Evolutionary conservation across 768 basidiomycete genomes (phyloP).

Genomic region (Boletus reticuloceps): DNA sequence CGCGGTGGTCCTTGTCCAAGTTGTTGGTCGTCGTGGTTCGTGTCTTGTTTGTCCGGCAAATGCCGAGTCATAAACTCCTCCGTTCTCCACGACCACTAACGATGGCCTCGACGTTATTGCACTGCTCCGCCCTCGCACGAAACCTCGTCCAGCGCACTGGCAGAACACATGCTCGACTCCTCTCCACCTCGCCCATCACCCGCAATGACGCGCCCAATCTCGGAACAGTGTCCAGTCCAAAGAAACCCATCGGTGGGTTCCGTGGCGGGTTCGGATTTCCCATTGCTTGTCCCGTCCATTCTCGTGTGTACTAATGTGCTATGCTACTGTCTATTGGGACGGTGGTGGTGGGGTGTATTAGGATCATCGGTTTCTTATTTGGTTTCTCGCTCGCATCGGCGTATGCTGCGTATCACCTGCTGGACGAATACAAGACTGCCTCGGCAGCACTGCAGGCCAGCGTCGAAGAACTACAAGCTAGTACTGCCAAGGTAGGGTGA

Average conservation of each 20-base stretch:
- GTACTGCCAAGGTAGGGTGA: constrained; percentile 68
- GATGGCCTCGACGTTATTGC: constrained; percentile 36
- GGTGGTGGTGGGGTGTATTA: too few relatives aligned
- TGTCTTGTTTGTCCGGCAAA: constrained; percentile 17
- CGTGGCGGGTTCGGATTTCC: constrained; percentile 52
- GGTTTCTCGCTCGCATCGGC: constrained; percentile 90
- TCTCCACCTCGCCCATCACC: constrained; percentile 44
- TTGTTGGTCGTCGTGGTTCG: neutral
- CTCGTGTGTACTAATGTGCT: neutral
- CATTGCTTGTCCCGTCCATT: constrained; percentile 4
- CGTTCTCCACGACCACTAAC: neutral
- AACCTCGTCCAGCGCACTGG: constrained; percentile 13
- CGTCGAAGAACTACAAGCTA: constrained; percentile 81
- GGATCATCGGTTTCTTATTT: constrained; percentile 81
- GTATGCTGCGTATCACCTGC: constrained; percentile 79
- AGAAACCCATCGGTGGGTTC: constrained; percentile 75
- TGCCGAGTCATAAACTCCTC: constrained; percentile 10
- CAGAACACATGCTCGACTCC: constrained; percentile 27
- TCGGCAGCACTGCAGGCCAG: constrained; percentile 86
- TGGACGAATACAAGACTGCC: constrained; percentile 89
- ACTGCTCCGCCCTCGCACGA: constrained; percentile 6
- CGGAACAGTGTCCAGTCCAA: constrained; percentile 53
- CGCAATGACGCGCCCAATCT: constrained; percentile 51
- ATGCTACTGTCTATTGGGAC: too few relatives aligned
- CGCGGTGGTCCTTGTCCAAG: too few relatives aligned